Evolutionary conservation across 768 basidiomycete species (phyloP).

Genomic region (Hydnomerulius pinastri): DNA sequence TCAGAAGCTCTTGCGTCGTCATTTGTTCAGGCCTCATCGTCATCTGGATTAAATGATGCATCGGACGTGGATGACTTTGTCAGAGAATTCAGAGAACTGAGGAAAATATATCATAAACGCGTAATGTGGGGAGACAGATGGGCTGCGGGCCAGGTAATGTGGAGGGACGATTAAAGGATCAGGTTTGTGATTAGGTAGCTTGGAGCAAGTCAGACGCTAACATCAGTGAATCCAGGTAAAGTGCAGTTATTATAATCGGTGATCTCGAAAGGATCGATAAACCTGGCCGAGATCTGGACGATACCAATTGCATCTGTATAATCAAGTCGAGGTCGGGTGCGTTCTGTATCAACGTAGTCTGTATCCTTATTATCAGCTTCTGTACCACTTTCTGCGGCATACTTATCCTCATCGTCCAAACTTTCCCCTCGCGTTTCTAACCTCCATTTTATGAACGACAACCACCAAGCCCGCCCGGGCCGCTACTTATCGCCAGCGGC

Average conservation of each 20-base stretch:
- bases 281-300: neutral
- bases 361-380: neutral
- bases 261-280: neutral
- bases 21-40: conserved; percentile 68
- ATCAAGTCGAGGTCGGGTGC: neutral
- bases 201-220: no score
- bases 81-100: conserved; percentile 79
- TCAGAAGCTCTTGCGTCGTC: conserved; percentile 84
- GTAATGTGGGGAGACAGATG: conserved; percentile 89
- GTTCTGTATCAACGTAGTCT: neutral
- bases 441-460: no score
- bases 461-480: no score
- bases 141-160: conserved; percentile 80
- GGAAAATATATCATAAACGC: conserved; percentile 93
- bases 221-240: neutral
- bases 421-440: no score
- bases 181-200: neutral
- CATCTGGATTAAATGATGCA: conserved; percentile 27
- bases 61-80: conserved; percentile 84
- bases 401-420: no score
- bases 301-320: neutral
- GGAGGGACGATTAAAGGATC: conserved; percentile 60
- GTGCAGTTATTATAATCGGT: neutral
- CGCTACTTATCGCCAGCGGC: no score
- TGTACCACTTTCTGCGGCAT: neutral